phyloP scores from a whole-genome alignment of 495 filamentous ascomycete genomes.

The Echria macrotheca region DNA sequence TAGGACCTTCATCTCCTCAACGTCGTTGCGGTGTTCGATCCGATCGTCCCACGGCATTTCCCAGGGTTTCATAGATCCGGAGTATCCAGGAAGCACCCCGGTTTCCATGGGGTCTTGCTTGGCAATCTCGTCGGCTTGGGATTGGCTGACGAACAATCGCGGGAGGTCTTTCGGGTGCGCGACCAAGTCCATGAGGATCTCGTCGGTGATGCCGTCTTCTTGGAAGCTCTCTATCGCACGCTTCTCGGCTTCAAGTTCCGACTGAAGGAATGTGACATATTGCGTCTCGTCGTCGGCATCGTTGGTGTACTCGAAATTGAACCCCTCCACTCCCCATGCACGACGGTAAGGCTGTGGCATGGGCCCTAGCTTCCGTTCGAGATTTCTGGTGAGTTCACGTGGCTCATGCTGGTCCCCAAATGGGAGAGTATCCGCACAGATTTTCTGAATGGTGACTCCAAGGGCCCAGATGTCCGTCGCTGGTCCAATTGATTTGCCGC shows the following conservation, averaged over 20 bases:
- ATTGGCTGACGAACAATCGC: background rate
- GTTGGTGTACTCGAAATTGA: background rate
- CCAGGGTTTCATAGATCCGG: background rate
- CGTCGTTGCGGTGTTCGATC: constrained; percentile 2
- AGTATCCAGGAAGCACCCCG: background rate
- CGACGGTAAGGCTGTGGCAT: constrained; percentile 13
- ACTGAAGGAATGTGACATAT: background rate
- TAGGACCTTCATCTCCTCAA: constrained; percentile 17
- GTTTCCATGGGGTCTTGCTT: background rate
- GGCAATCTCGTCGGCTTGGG: background rate
- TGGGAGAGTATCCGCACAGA: constrained; percentile 1
- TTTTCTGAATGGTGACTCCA: constrained; percentile 16
- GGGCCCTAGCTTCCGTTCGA: constrained; percentile 16
- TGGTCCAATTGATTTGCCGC: background rate
- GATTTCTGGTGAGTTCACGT: background rate
- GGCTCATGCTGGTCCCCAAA: background rate
- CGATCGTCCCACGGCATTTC: constrained; percentile 3
- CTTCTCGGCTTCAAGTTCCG: background rate
- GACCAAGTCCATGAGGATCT: background rate
- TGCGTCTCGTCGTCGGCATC: constrained; percentile 1
- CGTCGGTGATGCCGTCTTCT: background rate
- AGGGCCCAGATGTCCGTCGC: constrained; percentile 26
- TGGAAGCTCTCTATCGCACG: background rate
- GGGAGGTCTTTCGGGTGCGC: too few species aligned
- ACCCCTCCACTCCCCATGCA: background rate